A percentile compares a stretch with the other conserved stretches of the same genome.
Evolutionary conservation across 495 filamentous ascomycete species (phyloP).

Genomic region (Aspergillus kassunensis): DNA sequence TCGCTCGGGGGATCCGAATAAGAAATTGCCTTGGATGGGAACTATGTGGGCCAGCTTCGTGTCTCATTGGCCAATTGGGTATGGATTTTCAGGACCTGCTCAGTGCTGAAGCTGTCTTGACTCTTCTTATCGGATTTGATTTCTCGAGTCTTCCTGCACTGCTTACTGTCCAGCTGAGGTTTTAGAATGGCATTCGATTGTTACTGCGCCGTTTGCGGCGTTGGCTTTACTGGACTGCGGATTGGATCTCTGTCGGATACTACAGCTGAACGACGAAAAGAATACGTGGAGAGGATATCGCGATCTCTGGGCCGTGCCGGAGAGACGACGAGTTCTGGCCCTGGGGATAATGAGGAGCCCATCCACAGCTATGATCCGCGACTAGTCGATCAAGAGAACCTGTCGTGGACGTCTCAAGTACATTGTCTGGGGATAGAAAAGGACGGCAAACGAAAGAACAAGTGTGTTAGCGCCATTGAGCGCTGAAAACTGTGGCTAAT

Average conservation of each 20-base stretch:
- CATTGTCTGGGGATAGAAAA: constrained; percentile 16
- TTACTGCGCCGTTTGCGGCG: constrained; percentile 24
- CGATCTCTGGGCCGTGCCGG: constrained; percentile 13
- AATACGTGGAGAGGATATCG: constrained; percentile 20
- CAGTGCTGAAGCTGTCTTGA: too few species aligned
- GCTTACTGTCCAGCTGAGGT: too few species aligned
- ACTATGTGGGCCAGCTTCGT: too few species aligned
- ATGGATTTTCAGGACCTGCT: too few species aligned
- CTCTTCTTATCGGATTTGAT: too few species aligned
- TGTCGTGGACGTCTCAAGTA: constrained; percentile 20
- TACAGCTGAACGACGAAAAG: constrained; percentile 13
- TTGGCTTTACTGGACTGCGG: constrained; percentile 21
- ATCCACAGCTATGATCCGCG: constrained; percentile 23
- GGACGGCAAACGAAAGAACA: constrained; percentile 1
- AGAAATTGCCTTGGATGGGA: too few species aligned
- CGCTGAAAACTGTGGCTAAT: not conserved
- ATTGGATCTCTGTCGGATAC: constrained; percentile 18
- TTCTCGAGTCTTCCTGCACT: too few species aligned
- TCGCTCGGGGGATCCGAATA: too few species aligned
- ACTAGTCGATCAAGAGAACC: constrained; percentile 13
- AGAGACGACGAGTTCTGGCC: not conserved
- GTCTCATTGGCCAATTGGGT: too few species aligned
- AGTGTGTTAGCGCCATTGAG: constrained; percentile 1
- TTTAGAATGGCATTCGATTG: constrained; percentile 24
- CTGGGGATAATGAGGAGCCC: constrained; percentile 11